phyloP scores from a whole-genome alignment of 2,329 filamentous ascomycete species.

The Colletotrichum sp. region DNA sequence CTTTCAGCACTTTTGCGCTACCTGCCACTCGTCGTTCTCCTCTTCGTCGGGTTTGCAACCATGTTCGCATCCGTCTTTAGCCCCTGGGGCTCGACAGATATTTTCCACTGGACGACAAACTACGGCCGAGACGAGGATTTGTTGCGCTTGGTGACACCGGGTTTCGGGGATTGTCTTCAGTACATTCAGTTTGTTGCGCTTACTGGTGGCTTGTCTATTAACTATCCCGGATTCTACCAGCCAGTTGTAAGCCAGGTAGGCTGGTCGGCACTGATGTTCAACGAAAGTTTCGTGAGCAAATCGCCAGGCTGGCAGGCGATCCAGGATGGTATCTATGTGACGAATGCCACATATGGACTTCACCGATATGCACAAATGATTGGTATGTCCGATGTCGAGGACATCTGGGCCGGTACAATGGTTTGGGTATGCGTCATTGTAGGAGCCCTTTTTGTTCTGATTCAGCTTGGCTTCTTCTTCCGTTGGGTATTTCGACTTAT shows the following conservation, averaged over 20 bases:
- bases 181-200: conserved; percentile 94
- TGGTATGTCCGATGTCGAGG: conserved; percentile 75
- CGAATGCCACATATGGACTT: conserved; percentile 79
- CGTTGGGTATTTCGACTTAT: conserved; percentile 79
- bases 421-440: conserved; percentile 86
- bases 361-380: conserved; percentile 80
- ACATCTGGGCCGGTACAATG: conserved; percentile 95
- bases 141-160: conserved; percentile 89
- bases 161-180: conserved; percentile 95
- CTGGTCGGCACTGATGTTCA: conserved; percentile 94
- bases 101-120: conserved; percentile 97
- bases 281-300: conserved; percentile 81
- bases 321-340: conserved; percentile 85
- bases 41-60: conserved; percentile 82
- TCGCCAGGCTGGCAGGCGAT: conserved; percentile 70
- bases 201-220: conserved; percentile 84
- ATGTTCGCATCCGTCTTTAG: conserved; percentile 85
- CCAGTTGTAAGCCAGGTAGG: conserved; percentile 85
- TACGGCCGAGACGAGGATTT: conserved; percentile 94
- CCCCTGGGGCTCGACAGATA: conserved; percentile 89
- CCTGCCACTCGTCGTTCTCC: conserved; percentile 77
- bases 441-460: conserved; percentile 67
- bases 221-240: conserved; percentile 94
- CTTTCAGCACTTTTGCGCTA: conserved; percentile 75
- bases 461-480: conserved; percentile 76